Percentiles rank a stretch among this genome's conserved stretches.
These are phyloP conservation scores for Cornus controversa DNA, from an alignment of 148 eudicot species.

Conservation along the genomic window DNA sequence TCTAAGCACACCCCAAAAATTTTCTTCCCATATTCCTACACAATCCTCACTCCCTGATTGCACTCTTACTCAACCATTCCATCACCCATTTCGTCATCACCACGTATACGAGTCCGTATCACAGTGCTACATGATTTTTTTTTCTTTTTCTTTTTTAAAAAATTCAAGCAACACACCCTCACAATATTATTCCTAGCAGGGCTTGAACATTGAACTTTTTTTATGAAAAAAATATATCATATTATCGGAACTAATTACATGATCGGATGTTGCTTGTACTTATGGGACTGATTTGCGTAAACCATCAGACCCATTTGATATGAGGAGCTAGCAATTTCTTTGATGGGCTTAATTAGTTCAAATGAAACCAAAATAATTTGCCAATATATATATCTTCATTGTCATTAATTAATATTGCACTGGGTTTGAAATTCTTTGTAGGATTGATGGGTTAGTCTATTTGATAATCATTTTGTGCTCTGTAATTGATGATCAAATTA, in stretches of 20 bases:
- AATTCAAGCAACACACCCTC: background rate
- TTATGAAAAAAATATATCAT: no score
- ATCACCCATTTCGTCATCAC: constrained; percentile 70
- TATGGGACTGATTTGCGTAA: background rate
- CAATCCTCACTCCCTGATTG: constrained; percentile 39
- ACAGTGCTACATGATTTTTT: no score
- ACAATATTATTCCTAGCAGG: no score
- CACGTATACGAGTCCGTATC: constrained; percentile 30
- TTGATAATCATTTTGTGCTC: background rate
- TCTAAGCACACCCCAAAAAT: constrained; percentile 27
- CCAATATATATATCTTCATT: background rate
- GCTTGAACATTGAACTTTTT: no score
- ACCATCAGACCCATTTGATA: background rate
- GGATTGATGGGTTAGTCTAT: background rate
- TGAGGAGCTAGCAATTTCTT: background rate
- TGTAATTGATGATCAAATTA: background rate
- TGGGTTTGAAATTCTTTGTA: background rate
- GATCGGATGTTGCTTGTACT: no score
- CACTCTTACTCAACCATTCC: constrained; percentile 64
- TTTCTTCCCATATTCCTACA: constrained; percentile 27
- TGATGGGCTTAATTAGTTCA: no score
- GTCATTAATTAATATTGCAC: background rate
- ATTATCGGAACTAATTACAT: no score
- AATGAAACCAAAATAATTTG: background rate
- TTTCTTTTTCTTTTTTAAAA: no score